Conservation (phyloP, 2,329 filamentous ascomycete species). For the Fusarium staphyleae region DNA sequence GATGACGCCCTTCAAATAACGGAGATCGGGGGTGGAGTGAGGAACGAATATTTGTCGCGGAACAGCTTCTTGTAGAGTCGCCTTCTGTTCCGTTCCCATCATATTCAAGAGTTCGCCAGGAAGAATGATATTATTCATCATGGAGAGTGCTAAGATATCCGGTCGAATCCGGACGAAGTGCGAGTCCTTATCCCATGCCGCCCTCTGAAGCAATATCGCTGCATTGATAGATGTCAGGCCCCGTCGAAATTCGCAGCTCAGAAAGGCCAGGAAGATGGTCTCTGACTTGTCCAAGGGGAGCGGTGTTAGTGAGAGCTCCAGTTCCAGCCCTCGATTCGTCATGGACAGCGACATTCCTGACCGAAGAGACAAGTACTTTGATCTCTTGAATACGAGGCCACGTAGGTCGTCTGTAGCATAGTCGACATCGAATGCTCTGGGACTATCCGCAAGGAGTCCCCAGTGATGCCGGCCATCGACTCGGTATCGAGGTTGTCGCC, state of each 20-base stretch:
- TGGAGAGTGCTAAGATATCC: slow-evolving; percentile 35
- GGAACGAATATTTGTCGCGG: slow-evolving; percentile 39
- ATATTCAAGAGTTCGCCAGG: slow-evolving; percentile 35
- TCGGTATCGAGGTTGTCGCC: slow-evolving; percentile 29
- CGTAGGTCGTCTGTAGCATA: slow-evolving; percentile 27
- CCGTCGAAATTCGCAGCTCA: slow-evolving; percentile 41
- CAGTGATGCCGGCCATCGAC: slow-evolving; percentile 32
- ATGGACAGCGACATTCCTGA: slow-evolving; percentile 30
- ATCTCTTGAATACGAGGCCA: slow-evolving; percentile 25
- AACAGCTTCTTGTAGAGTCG: slow-evolving; percentile 23
- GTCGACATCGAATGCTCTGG: slow-evolving; percentile 38
- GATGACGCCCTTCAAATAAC: slow-evolving; percentile 38
- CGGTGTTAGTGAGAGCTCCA: slow-evolving; percentile 41
- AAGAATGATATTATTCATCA: slow-evolving; percentile 41
- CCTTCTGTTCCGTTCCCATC: slow-evolving; percentile 7
- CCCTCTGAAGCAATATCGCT: slow-evolving; percentile 41
- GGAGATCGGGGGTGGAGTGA: slow-evolving; percentile 21
- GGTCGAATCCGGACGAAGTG: slow-evolving; percentile 41
- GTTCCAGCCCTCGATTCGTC: slow-evolving; percentile 38
- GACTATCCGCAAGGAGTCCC: slow-evolving; percentile 40
- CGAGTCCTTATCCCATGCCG: slow-evolving; percentile 41
- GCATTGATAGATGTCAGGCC: slow-evolving; percentile 35
- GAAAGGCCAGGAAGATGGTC: slow-evolving; percentile 40
- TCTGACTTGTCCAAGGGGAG: slow-evolving; percentile 38
- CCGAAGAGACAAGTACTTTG: slow-evolving; percentile 38